Base-by-base conservation (phyloP, 176 grass and related monocot genomes). In the Paspalum vaginatum region DNA sequence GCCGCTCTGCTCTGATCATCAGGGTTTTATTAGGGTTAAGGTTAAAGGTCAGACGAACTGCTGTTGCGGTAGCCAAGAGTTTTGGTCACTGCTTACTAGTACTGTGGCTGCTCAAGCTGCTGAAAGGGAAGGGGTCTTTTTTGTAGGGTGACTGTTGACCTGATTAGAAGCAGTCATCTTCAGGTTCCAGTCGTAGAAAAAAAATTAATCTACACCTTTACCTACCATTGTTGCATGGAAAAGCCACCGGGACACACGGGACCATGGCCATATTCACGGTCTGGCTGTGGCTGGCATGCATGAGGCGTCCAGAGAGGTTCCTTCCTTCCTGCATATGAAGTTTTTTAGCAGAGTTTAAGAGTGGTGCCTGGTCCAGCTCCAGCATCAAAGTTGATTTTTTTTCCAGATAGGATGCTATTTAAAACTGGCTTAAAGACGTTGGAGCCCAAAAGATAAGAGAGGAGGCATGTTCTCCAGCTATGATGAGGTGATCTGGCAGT, bases 401-500 rank as follows among this genome's bases (percentile, higher is more conserved):
- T n/a, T n/a, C n/a, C 54, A 26, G 73, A 10, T 60, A 10, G 8
- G 54, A 65, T 39, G 17, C 18, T 48, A 58, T 18, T 61, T 39
- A 60, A 32, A 1, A 50, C 7, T 17, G 54, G 5, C 4, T 9
- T 37, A 20, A 59, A 27, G 11, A 17, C 10, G 13, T 38, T 11
- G 42, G 8, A 65, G 0, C 37, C 24, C 38, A 55, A 46, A 83
- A 67, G 17, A 13, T 42, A 67, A 62, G 13, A 8, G 20, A 40
- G 64, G n/a, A 21, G 14, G 7, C 51, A 40, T 40, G 2, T 42
- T 50, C 41, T 77, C 63, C n/a, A 76, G 72, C 72, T 68, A 75
- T 68, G 25, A 76, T 22, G 62, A 81, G 50, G 12, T 37, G 56
- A 57, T 65, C 40, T 57, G 9, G 25, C 4, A 5, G 27, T 45